Base-by-base conservation (phyloP, 192 early-diverging fungal genomes). In the Linnemannia schmuckeri region DNA sequence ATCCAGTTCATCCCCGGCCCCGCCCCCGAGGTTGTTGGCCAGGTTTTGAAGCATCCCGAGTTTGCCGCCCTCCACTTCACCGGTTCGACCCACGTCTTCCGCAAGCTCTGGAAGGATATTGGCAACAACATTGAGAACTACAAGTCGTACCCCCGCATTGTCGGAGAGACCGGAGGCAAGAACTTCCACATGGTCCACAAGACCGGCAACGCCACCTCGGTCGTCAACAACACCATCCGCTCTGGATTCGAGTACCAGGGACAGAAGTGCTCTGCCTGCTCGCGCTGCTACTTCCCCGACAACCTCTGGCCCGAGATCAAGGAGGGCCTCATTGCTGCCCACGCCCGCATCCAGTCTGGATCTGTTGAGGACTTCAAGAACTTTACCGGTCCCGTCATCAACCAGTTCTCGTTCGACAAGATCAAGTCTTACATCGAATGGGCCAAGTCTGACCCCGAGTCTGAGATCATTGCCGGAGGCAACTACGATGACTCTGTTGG, bases 91-190 rank as follows among this genome's bases (percentile, higher is more conserved):
- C 84, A 88, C 73, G 97, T 99, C 68, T 99, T 99, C 92, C 96
- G 96, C 91, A 91, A 94, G 82, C 91, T 99, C 85, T 99, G 96
- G 96, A 94, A 94, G 90, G 93, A 95, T 78, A 97, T 98, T 89
- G 96, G 94, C 49, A 90, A 94, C 85, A 98, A 99, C 92, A 93
- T 99, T 71, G 94, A 97, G 78, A 92, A 82, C 66, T 99, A 98
- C 93, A 93, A 93, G 88, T 94, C 94, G 71, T 99, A 98, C 89
- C 98, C 98, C 70, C 96, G 98, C 87, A 96, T 99, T 76, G 98
- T 99, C 24, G 98, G 98, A 87, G 98, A 99, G 90, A 98, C 98
- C 40, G 98, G 98, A 87, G 98, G 98, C 75, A 99, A 99, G 92
- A 99, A 99, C 94, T 98, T 97, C 93, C 98, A 99, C 84, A 90